phyloP scores from a whole-genome alignment of 1,284 basidiomycete genomes.

The Cutaneotrichosporon cavernicola region DNA sequence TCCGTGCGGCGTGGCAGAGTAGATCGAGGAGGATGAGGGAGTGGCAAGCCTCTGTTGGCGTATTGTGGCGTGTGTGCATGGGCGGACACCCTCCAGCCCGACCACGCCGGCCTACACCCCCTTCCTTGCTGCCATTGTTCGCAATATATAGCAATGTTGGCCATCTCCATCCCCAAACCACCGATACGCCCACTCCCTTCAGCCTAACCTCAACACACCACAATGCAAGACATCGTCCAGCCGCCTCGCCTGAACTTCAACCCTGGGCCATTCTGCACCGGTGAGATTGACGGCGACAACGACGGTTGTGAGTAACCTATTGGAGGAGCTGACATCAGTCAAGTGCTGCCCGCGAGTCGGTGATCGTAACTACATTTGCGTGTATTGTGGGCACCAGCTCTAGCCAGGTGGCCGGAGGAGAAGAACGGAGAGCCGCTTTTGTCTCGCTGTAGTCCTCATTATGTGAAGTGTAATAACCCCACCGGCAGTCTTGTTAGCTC shows the following conservation, averaged over 20 bases:
- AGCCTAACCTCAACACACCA: no score
- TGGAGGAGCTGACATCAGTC: not conserved
- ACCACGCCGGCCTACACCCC: not conserved
- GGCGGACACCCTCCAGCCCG: not conserved
- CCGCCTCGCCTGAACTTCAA: not conserved
- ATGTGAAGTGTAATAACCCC: no score
- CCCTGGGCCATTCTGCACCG: constrained; percentile 5
- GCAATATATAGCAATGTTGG: not conserved
- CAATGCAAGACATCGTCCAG: not conserved
- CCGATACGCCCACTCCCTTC: not conserved
- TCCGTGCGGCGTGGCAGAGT: not conserved
- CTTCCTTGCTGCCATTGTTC: not conserved
- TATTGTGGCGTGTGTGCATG: not conserved
- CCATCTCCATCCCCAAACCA: not conserved
- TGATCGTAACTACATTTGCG: not conserved
- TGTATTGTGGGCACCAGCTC: not conserved
- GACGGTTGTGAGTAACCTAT: not conserved
- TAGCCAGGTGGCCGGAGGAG: not conserved
- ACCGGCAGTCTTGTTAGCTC: no score
- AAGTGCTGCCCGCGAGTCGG: constrained; percentile 11
- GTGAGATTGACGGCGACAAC: constrained; percentile 11
- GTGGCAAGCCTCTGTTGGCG: not conserved
- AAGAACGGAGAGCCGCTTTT: no score
- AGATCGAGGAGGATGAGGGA: not conserved
- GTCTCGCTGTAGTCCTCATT: no score